Evolutionary conservation across 1,284 basidiomycete species (phyloP).

Genomic region (Polyporus tsugae): DNA sequence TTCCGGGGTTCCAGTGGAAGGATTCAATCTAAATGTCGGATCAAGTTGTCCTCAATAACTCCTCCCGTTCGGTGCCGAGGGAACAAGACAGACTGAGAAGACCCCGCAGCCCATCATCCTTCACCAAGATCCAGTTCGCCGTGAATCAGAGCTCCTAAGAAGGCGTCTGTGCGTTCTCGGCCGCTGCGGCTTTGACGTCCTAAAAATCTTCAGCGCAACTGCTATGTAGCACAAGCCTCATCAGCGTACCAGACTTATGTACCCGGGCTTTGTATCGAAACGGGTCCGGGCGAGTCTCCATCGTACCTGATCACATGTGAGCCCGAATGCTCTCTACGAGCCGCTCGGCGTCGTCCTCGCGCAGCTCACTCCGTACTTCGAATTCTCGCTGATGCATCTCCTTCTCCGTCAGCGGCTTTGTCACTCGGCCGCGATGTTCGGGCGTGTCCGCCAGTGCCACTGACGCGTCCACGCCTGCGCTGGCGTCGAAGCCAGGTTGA

Average conservation of each 20-base stretch:
- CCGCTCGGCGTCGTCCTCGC: constrained; percentile 62
- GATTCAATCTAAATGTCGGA: neutral
- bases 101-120: neutral
- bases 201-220: neutral
- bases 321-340: constrained; percentile 54
- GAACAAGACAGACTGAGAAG: neutral
- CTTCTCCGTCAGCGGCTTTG: constrained; percentile 47
- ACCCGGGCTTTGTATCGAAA: neutral
- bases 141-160: neutral
- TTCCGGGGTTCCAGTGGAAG: neutral
- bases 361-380: constrained; percentile 61
- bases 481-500: constrained; percentile 40
- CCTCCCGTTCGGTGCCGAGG: neutral
- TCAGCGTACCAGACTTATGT: neutral
- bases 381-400: constrained; percentile 69
- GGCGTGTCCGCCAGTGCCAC: neutral
- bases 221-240: neutral
- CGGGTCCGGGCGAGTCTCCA: neutral
- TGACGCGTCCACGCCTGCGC: neutral
- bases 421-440: constrained; percentile 34
- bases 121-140: too few relatives aligned
- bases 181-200: neutral
- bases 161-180: neutral
- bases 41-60: neutral
- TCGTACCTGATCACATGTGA: constrained; percentile 26